Percentiles rank a stretch among this genome's conserved stretches.
Conservation (phyloP, 257 asterid genomes). For the Solanum medicagineum region DNA sequence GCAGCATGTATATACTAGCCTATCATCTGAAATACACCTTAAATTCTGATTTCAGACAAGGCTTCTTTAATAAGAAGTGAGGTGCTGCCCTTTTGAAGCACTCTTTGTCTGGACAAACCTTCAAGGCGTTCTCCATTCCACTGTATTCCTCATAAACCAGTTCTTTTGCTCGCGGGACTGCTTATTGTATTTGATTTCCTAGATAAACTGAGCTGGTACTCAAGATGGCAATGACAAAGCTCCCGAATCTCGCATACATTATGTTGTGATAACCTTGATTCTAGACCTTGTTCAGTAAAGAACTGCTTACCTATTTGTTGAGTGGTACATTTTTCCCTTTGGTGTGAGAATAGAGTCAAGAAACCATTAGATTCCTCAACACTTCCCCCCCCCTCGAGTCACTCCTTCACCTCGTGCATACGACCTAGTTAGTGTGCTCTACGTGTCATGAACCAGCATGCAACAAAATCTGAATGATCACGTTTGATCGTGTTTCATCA, state of each 20-base stretch:
- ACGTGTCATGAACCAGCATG: conserved; percentile 96
- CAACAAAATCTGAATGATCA: conserved; percentile 80
- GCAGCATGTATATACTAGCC: not conserved
- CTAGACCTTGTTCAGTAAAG: conserved; percentile 90
- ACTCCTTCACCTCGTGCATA: conserved; percentile 90
- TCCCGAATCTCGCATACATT: conserved; percentile 61
- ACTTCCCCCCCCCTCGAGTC: conserved; percentile 70
- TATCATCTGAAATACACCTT: not conserved
- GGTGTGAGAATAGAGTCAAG: conserved; percentile 76
- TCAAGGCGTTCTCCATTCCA: conserved; percentile 18
- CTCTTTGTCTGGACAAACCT: conserved; percentile 44
- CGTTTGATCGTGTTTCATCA: conserved; percentile 62
- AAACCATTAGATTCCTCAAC: conserved; percentile 91
- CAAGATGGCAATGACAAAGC: conserved; percentile 49
- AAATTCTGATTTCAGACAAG: conserved; percentile 20
- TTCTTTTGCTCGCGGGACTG: conserved; percentile 71
- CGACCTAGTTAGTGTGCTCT: conserved; percentile 97
- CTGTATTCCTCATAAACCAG: conserved; percentile 76
- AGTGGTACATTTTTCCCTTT: conserved; percentile 61
- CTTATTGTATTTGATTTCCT: conserved; percentile 45
- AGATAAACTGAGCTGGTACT: conserved; percentile 70
- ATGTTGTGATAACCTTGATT: conserved; percentile 83
- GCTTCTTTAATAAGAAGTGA: conserved; percentile 66
- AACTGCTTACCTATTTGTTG: conserved; percentile 81
- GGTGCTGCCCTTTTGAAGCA: conserved; percentile 62